These are phyloP conservation scores for Ophiosphaerella korrae DNA, from an alignment of 2,329 filamentous ascomycete species.

Conservation along the genomic window DNA sequence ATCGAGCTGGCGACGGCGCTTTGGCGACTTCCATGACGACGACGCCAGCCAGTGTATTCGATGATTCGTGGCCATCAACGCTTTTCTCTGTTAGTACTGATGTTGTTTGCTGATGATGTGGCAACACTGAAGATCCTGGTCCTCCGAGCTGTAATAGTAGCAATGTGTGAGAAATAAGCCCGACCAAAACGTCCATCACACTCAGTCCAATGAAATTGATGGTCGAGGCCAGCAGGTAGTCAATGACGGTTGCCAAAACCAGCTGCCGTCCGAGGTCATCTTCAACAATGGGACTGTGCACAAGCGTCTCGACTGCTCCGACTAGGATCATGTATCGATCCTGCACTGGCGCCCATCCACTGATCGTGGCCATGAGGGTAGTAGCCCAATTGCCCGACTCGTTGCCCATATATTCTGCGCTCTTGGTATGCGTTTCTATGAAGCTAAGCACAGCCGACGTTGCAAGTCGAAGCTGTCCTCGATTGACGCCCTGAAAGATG, in stretches of 20 bases:
- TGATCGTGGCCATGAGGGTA: constrained; percentile 77
- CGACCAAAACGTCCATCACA: constrained; percentile 90
- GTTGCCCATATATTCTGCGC: constrained; percentile 38
- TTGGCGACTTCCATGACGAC: constrained; percentile 50
- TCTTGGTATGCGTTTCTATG: constrained; percentile 54
- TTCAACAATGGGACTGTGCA: constrained; percentile 70
- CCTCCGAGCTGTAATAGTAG: constrained; percentile 71
- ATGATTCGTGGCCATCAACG: constrained; percentile 16
- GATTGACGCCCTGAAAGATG: constrained; percentile 82
- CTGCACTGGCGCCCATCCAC: constrained; percentile 90
- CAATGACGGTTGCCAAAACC: constrained; percentile 76
- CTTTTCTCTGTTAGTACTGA: constrained; percentile 32
- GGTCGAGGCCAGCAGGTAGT: constrained; percentile 81
- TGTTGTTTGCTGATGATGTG: constrained; percentile 46
- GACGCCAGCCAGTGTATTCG: constrained; percentile 28
- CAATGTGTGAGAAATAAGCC: constrained; percentile 82
- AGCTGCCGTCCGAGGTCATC: constrained; percentile 75
- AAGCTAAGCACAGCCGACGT: constrained; percentile 77
- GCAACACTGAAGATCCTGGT: constrained; percentile 44
- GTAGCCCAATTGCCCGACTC: constrained; percentile 75
- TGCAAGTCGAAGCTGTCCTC: constrained; percentile 78
- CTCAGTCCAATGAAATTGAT: constrained; percentile 94
- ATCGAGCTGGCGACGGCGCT: constrained; percentile 59
- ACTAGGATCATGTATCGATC: constrained; percentile 91
- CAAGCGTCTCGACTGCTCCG: constrained; percentile 76